Base-by-base conservation (phyloP, 257 asterid genomes). In the Fraxinus quadrangulata region DNA sequence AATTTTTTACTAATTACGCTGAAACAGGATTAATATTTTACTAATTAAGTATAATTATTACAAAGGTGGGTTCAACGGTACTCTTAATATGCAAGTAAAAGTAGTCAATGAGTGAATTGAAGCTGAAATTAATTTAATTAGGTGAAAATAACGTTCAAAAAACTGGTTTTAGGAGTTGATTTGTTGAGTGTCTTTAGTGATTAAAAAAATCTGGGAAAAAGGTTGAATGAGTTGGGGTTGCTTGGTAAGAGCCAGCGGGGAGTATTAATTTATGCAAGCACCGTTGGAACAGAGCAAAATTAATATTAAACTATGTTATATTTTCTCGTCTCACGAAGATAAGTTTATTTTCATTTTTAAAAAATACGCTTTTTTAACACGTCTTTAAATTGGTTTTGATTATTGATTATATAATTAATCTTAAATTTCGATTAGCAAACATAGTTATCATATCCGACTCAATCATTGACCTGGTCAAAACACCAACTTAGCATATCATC, bases 111-210 rank as follows among this genome's bases (percentile, higher is more conserved):
- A n/a, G 66, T 71, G 59, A 30, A 30, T 66, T 23, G 68, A 72
- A 30, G 10, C 28, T 68, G 59, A n/a, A 73, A 65, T 33, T 12
- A 23, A 31, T 45, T 59, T 45, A 75, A 70, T 80, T 56, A 69
- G 16, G n/a, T 51, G 70, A 42, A 73, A 74, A 73, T 67, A 72
- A 70, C 79, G 75, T 42, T 40, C 82, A 78, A 78, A 81, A 74
- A 59, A 76, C 49, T 40, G 49, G 49, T 40, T 11, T 11, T 2
- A 2, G 4, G 49, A 40, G 16, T 83, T 80, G 84, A 83, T 80
- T 77, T 76, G 72, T 83, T 73, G 68, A 34, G 80, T 80, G 84
- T 79, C 77, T 83, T 73, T 76, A 72, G 81, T 72, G 81, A 66
- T 63, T 65, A 11, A 30, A 8, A 40, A 34, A 71, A 17, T 19